A percentile compares a stretch with the other conserved stretches of the same genome.
Evolutionary conservation across 306 rosid species (phyloP).

Genomic region (Oxytropis ochrocephala): DNA sequence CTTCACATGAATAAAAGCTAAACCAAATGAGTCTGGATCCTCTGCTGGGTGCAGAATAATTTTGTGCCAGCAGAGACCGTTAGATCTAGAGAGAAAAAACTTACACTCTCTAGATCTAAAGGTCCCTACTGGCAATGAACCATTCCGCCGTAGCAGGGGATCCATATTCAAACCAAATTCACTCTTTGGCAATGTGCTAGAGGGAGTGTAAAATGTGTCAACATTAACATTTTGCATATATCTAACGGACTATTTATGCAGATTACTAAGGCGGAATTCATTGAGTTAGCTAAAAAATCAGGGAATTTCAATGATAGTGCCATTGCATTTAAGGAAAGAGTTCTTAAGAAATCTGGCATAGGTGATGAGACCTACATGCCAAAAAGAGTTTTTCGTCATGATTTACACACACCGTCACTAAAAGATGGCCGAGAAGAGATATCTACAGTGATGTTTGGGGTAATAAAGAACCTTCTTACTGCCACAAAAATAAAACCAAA

Average conservation of each 20-base stretch:
- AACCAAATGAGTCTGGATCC: too few species aligned
- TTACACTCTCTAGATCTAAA: too few species aligned
- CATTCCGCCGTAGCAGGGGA: too few species aligned
- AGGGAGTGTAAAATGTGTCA: neutral
- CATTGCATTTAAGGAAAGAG: constrained; percentile 41
- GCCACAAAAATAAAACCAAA: constrained; percentile 37
- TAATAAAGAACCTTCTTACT: constrained; percentile 39
- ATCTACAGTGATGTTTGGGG: constrained; percentile 52
- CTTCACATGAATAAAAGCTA: too few species aligned
- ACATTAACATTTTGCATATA: neutral
- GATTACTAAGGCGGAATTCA: constrained; percentile 52
- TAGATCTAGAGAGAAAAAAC: too few species aligned
- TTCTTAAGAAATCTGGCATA: constrained; percentile 50
- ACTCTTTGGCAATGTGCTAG: neutral
- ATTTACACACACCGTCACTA: constrained; percentile 22
- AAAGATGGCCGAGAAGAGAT: constrained; percentile 50
- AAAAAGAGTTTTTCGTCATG: constrained; percentile 33
- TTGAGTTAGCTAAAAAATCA: constrained; percentile 46
- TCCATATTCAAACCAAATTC: too few species aligned
- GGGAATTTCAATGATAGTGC: constrained; percentile 48
- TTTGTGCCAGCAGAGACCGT: too few species aligned
- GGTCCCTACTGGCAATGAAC: too few species aligned
- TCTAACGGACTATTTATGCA: constrained; percentile 24
- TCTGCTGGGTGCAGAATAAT: too few species aligned
- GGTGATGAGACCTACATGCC: constrained; percentile 57